phyloP scores from a whole-genome alignment of 129 eudicot species.

The Centrapalus pauciflorus region DNA sequence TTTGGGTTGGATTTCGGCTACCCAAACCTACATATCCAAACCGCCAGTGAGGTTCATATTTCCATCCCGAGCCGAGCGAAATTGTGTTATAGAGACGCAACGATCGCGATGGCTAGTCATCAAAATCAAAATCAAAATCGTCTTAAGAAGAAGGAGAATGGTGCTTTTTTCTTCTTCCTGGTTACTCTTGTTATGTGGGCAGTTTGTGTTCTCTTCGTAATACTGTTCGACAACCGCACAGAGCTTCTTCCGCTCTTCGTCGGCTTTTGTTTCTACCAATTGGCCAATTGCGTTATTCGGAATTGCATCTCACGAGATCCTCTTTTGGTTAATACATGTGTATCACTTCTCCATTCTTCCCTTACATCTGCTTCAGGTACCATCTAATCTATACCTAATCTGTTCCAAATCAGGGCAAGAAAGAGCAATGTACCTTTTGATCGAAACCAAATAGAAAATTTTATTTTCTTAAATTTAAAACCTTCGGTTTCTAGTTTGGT shows the following conservation, averaged over 20 bases:
- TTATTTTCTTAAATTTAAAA: no score
- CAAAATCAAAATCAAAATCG: slow-evolving; percentile 8
- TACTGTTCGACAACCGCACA: slow-evolving; percentile 47
- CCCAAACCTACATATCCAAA: no score
- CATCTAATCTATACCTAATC: neutral
- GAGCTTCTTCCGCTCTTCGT: slow-evolving; percentile 47
- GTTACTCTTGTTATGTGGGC: slow-evolving; percentile 87
- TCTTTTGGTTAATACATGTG: slow-evolving; percentile 82
- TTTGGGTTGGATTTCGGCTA: no score
- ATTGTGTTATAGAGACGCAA: no score
- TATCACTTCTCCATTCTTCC: slow-evolving; percentile 85
- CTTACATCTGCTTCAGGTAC: slow-evolving; percentile 69
- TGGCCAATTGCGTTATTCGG: slow-evolving; percentile 57
- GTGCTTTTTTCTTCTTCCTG: slow-evolving; percentile 51
- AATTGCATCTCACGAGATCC: slow-evolving; percentile 66
- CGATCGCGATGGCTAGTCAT: slow-evolving; percentile 40
- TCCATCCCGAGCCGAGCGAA: no score
- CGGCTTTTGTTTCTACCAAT: slow-evolving; percentile 67
- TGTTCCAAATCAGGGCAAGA: no score
- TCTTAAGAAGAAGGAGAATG: slow-evolving; percentile 37
- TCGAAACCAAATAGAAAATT: no score
- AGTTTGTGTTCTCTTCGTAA: slow-evolving; percentile 68
- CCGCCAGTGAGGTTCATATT: no score
- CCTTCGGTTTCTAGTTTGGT: no score
- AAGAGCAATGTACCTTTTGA: no score